Base-by-base conservation (phyloP, 2,329 filamentous ascomycete genomes). In the Microdochium nivale region DNA sequence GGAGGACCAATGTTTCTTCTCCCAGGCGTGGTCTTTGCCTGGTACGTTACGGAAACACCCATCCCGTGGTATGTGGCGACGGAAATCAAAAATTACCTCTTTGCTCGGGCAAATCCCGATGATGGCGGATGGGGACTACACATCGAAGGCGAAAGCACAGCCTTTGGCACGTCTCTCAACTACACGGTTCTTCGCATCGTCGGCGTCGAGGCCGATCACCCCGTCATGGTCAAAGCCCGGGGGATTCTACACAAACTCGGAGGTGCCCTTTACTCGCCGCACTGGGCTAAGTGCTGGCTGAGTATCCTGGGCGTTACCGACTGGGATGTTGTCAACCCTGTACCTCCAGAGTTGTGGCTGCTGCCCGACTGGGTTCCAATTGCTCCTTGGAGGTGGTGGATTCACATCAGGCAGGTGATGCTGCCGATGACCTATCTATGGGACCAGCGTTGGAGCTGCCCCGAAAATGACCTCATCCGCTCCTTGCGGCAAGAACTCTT, bases 91-190 rank as follows among this genome's bases (percentile, higher is more conserved):
- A 90, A 92, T 59, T 99, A 99, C 68, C 76, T 99, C 1, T 88
- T 90, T 62, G 88, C 90, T 3, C 84, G 90, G 50, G 89, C 92
- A 49, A 76, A 96, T 58, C 86, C 88, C 0, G 81, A 88, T 48
- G 90, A 97, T 67, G 92, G 94, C n/a, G 94, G 94, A 7, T 99
- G 94, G 94, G 94, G 94, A 0, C 72, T 99, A 35, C 94, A 99
- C 60, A 95, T 95, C 51, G 94, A 99, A 67, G 94, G 85, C 19
- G 87, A 95, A 59, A 96, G 88, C 64, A 90, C 88, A 0, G 90
- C 91, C 16, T 95, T 99, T 59, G 94, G 94, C 11, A 96, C 89
- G 0, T 75, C 81, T 1, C 80, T 97, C 77, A 97, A 95, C 67
- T 99, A 99, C 66, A 85, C 85, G 0, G 75, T 79, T 1, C 71